A percentile compares a stretch with the other conserved stretches of the same genome.
These are phyloP conservation scores for Aspergillus pseudotamarii DNA, from an alignment of 2,329 filamentous ascomycete genomes.

Conservation along the genomic window DNA sequence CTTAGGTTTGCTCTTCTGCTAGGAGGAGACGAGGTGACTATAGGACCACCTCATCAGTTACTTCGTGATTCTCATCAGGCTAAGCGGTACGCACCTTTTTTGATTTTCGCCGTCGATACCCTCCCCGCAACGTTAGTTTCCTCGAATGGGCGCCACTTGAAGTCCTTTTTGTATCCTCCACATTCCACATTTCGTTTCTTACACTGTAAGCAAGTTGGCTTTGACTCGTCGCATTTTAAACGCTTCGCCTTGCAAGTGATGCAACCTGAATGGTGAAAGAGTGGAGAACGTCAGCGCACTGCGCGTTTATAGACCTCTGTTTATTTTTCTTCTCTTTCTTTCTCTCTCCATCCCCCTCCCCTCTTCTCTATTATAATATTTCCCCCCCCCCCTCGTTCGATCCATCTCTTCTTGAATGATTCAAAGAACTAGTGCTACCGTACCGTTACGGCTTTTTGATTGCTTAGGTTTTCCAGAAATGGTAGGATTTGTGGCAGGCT, in stretches of 20 bases:
- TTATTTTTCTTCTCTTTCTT: conserved; percentile 5
- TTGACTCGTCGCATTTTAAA: conserved; percentile 73
- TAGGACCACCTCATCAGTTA: conserved; percentile 5
- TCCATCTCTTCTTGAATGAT: conserved; percentile 10
- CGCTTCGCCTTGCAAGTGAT: conserved; percentile 74
- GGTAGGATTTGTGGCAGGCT: conserved; percentile 6
- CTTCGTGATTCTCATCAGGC: background rate
- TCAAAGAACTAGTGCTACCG: conserved; percentile 29
- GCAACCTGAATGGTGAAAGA: conserved; percentile 57
- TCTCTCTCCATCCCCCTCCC: background rate
- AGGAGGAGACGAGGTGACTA: conserved; percentile 15
- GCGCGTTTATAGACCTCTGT: conserved; percentile 17
- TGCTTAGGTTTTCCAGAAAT: conserved; percentile 64
- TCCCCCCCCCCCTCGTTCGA: conserved; percentile 9
- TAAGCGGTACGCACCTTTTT: conserved; percentile 44
- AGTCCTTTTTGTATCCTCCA: conserved; percentile 74
- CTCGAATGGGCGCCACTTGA: conserved; percentile 73
- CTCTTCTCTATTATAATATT: conserved; percentile 1
- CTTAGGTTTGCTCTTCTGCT: conserved; percentile 10
- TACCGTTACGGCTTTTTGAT: conserved; percentile 76
- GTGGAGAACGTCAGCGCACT: conserved; percentile 33
- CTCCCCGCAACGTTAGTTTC: conserved; percentile 58
- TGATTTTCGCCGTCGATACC: conserved; percentile 41
- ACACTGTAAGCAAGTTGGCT: conserved; percentile 69
- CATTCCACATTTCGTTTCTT: conserved; percentile 66